Conservation (phyloP, 2,329 filamentous ascomycete genomes). For the Penicillium sclerotigenum region DNA sequence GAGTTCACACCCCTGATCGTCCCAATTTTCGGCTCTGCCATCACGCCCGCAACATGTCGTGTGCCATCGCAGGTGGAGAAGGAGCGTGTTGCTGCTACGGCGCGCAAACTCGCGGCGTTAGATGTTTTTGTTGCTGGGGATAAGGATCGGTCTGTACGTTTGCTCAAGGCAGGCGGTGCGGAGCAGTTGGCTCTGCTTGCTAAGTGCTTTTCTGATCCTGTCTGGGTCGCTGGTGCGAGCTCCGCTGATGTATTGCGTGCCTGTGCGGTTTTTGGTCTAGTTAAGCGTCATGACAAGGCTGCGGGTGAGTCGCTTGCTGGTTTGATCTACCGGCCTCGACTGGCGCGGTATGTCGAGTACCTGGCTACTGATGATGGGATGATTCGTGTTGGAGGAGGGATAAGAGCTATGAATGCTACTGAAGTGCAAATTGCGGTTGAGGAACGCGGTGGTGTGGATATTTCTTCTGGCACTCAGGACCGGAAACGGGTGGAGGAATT, state of each 20-base stretch:
- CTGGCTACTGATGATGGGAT: conserved; percentile 69
- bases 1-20: conserved; percentile 84
- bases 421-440: conserved; percentile 70
- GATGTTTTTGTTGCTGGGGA: conserved; percentile 21
- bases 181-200: conserved; percentile 33
- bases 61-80: conserved; percentile 71
- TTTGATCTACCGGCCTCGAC: conserved; percentile 52
- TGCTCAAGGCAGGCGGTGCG: conserved; percentile 14
- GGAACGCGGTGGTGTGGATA: conserved; percentile 58
- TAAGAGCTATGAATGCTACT: conserved; percentile 54
- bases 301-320: conserved; percentile 31
- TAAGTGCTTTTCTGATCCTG: conserved; percentile 20
- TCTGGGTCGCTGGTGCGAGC: conserved; percentile 21
- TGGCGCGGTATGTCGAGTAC: conserved; percentile 58
- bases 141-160: conserved; percentile 10
- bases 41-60: conserved; percentile 78
- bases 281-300: conserved; percentile 41
- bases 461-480: conserved; percentile 19
- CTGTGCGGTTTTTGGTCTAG: conserved; percentile 35
- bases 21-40: conserved; percentile 61
- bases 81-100: conserved; percentile 54
- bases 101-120: conserved; percentile 32
- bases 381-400: conserved; percentile 62
- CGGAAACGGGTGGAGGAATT: conserved; percentile 27
- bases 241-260: conserved; percentile 30